Evolutionary conservation across 2,329 filamentous ascomycete genomes (phyloP).

Genomic region (Claviceps sp.): DNA sequence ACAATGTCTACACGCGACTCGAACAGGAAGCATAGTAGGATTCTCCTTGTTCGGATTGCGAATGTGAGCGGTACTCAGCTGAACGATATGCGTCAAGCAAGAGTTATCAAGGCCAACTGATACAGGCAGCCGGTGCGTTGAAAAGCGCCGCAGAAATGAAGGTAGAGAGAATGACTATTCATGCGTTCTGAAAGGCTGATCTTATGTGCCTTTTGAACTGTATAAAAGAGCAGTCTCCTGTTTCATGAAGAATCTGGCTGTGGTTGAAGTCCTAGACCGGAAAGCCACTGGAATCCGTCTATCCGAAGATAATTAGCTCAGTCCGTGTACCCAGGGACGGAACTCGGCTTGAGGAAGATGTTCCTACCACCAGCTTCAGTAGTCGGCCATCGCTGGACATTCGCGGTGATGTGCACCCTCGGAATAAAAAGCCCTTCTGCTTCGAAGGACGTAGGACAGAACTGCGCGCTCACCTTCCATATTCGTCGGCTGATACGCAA

Average conservation of each 20-base stretch:
- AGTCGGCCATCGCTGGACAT: not conserved
- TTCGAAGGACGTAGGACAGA: conserved; percentile 1
- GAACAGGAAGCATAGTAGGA: not conserved
- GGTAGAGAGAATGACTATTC: not conserved
- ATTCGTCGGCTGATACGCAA: not conserved
- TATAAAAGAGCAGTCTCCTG: not conserved
- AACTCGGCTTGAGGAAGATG: not conserved
- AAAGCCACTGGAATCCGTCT: not conserved
- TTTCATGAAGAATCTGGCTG: not conserved
- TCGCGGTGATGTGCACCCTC: conserved; percentile 2
- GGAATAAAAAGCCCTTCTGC: not conserved
- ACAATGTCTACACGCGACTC: not conserved
- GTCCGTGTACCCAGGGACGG: not conserved
- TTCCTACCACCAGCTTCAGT: not conserved
- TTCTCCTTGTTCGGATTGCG: not conserved
- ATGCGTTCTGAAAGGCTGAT: not conserved
- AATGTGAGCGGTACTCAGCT: not conserved
- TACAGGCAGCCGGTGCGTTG: not conserved
- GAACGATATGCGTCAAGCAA: not conserved
- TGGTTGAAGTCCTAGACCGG: not conserved
- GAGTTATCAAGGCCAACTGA: not conserved
- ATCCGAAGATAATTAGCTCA: not conserved
- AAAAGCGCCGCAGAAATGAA: not conserved
- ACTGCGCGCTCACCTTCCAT: not conserved
- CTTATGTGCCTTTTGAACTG: not conserved